A percentile compares a stretch with the other conserved stretches of the same genome.
These are phyloP conservation scores for Cladochytrium replicatum DNA, from an alignment of 192 early-diverging fungal genomes.

Conservation along the genomic window DNA sequence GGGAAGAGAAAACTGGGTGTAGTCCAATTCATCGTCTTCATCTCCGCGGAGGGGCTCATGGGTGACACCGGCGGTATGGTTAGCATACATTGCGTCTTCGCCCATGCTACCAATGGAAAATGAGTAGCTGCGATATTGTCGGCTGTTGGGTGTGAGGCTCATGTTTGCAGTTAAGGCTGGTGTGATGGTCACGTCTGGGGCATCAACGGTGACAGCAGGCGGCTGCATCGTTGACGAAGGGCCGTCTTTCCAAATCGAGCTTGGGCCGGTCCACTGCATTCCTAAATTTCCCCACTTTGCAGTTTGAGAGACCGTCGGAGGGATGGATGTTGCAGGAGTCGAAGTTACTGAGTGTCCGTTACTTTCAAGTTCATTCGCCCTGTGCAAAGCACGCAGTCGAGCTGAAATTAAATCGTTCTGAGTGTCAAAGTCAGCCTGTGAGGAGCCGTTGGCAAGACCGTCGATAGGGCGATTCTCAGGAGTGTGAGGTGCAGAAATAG, in stretches of 20 bases:
- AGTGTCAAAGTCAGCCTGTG: not conserved
- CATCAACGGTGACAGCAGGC: constrained; percentile 14
- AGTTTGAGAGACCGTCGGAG: constrained; percentile 5
- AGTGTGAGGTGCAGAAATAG: constrained; percentile 38
- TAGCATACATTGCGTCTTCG: constrained; percentile 7
- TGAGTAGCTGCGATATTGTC: constrained; percentile 52
- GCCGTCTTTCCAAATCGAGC: constrained; percentile 20
- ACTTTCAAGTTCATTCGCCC: constrained; percentile 1
- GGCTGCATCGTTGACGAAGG: constrained; percentile 4
- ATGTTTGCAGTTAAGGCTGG: constrained; percentile 5
- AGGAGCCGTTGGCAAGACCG: constrained; percentile 7
- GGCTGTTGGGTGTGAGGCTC: constrained; percentile 21
- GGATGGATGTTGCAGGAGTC: constrained; percentile 6
- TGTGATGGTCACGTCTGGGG: constrained; percentile 8
- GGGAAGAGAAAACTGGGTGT: constrained; percentile 19
- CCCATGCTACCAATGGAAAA: constrained; percentile 47
- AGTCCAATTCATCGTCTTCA: constrained; percentile 42
- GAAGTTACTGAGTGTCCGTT: constrained; percentile 4
- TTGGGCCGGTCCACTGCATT: constrained; percentile 2
- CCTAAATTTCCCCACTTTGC: constrained; percentile 5
- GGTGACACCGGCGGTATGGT: constrained; percentile 6
- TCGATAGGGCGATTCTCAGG: constrained; percentile 45
- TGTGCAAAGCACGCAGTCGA: not conserved
- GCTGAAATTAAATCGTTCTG: not conserved
- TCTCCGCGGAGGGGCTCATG: constrained; percentile 31